phyloP scores from a whole-genome alignment of 2,329 filamentous ascomycete genomes.

The Pseudogymnoascus sp. region DNA sequence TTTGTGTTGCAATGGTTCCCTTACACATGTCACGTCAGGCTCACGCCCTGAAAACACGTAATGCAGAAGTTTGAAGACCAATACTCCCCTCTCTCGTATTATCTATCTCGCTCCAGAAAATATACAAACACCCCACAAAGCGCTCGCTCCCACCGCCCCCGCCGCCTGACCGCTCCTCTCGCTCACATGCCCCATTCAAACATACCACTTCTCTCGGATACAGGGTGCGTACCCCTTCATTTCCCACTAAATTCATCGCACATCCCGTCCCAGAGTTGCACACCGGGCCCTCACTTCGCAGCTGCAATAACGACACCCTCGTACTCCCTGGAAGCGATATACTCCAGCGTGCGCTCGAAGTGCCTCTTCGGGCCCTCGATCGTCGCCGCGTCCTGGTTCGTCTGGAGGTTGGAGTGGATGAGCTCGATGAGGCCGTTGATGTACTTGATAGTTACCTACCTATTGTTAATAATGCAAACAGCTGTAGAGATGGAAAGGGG shows the following conservation, averaged over 20 bases:
- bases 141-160: neutral
- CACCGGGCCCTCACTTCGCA: constrained; percentile 34
- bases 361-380: constrained; percentile 88
- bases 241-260: neutral
- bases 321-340: constrained; percentile 85
- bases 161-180: neutral
- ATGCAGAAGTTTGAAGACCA: neutral
- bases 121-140: neutral
- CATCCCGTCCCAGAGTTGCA: neutral
- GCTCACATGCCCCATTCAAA: neutral
- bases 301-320: constrained; percentile 68
- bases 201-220: neutral
- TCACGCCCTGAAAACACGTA: neutral
- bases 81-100: neutral
- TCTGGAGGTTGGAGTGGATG: constrained; percentile 90
- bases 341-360: constrained; percentile 90
- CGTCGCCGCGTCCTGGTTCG: constrained; percentile 71
- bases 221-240: neutral
- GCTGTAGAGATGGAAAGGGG: neutral
- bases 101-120: constrained; percentile 7
- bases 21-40: neutral
- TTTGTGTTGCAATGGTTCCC: neutral
- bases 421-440: constrained; percentile 96
- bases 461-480: constrained; percentile 19
- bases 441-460: constrained; percentile 83